Conservation (phyloP, 106 monocot genomes). For the Dendrobium huoshanense region DNA sequence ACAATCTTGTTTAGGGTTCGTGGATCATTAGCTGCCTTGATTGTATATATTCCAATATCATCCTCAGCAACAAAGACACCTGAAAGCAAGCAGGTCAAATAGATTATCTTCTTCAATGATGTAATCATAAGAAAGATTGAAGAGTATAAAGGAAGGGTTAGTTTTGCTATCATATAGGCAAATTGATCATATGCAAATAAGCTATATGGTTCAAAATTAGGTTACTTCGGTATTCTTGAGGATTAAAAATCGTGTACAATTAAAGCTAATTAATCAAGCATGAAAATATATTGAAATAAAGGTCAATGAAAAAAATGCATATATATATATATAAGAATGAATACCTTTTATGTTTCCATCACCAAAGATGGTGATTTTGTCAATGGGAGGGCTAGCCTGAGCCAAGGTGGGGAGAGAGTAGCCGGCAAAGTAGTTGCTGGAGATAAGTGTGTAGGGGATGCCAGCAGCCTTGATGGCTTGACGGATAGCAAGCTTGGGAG, state of each 20-base stretch:
- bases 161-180: no score
- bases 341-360: slow-evolving; percentile 68
- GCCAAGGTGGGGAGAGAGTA: slow-evolving; percentile 37
- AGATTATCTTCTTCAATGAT: no score
- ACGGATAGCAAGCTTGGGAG: slow-evolving; percentile 28
- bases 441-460: slow-evolving; percentile 49
- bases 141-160: no score
- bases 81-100: slow-evolving; percentile 7
- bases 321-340: no score
- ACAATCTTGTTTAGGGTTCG: slow-evolving; percentile 72
- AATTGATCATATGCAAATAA: no score
- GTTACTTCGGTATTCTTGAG: no score
- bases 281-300: no score
- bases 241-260: no score
- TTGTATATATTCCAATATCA: slow-evolving; percentile 54
- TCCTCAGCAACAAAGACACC: slow-evolving; percentile 45
- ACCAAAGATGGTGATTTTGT: slow-evolving; percentile 53
- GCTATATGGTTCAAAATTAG: no score
- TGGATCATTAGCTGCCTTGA: slow-evolving; percentile 56
- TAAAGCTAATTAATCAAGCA: no score
- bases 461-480: slow-evolving; percentile 32
- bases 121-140: neutral
- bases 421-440: slow-evolving; percentile 56
- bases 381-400: slow-evolving; percentile 31
- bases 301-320: no score